Evolutionary conservation across 495 filamentous ascomycete genomes (phyloP).

Genomic region (Neurospora sp.): DNA sequence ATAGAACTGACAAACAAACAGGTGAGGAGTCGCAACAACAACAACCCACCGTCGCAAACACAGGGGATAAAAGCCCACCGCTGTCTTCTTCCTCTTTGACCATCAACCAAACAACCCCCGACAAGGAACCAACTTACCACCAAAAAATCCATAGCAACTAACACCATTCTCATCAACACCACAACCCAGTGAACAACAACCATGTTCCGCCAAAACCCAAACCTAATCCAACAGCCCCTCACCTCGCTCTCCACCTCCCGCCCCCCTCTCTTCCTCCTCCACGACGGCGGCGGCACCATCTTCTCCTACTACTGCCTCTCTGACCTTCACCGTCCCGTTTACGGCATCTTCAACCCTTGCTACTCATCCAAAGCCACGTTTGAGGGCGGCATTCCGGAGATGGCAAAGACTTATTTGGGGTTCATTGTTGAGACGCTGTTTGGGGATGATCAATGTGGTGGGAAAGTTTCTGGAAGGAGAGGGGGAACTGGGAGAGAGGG

Average conservation of each 20-base stretch:
- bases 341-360: slow-evolving; percentile 29
- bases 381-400: slow-evolving; percentile 25
- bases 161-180: too few relatives aligned
- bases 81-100: background rate
- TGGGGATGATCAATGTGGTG: slow-evolving; percentile 12
- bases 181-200: background rate
- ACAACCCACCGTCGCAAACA: background rate
- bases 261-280: slow-evolving; percentile 29
- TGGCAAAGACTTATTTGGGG: slow-evolving; percentile 24
- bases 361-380: slow-evolving; percentile 18
- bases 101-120: background rate
- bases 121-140: too few relatives aligned
- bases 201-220: slow-evolving; percentile 20
- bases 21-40: background rate
- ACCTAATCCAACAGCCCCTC: slow-evolving; percentile 14
- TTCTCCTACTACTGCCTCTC: slow-evolving; percentile 30
- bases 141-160: too few relatives aligned
- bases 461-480: background rate
- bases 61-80: background rate
- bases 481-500: too few relatives aligned
- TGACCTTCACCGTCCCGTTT: slow-evolving; percentile 21
- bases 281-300: slow-evolving; percentile 35
- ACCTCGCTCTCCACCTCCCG: background rate
- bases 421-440: slow-evolving; percentile 18
- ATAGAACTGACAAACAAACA: background rate